Evolutionary conservation across 2,329 filamentous ascomycete genomes (phyloP).

Genomic region (Xylariomycetidae sp.): DNA sequence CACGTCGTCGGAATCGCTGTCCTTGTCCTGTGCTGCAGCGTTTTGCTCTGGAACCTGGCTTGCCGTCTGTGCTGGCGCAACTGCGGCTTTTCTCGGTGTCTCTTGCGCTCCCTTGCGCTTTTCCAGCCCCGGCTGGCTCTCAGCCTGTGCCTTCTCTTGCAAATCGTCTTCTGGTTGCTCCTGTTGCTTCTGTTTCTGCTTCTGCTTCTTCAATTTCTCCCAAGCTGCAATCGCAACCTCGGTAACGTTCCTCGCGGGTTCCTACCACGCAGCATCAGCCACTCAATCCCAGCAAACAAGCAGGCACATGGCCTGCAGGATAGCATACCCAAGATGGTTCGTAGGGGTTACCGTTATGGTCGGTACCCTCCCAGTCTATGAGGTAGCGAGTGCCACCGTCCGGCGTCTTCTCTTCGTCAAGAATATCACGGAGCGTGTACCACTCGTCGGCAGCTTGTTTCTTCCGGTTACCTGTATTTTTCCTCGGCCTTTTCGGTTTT

Average conservation of each 20-base stretch:
- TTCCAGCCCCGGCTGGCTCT: too few relatives aligned
- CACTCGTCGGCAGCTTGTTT: conserved; percentile 11
- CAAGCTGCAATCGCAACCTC: conserved; percentile 18
- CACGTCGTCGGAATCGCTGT: too few relatives aligned
- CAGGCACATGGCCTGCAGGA: not conserved
- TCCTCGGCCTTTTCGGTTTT: conserved; percentile 1
- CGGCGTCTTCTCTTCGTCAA: conserved; percentile 29
- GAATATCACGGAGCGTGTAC: conserved; percentile 29
- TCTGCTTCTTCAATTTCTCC: conserved; percentile 13
- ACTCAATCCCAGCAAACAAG: conserved; percentile 1
- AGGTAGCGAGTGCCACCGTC: conserved; percentile 35
- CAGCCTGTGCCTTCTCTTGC: not conserved
- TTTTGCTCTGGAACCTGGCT: too few relatives aligned
- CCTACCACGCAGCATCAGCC: conserved; percentile 15
- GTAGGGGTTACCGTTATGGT: conserved; percentile 43
- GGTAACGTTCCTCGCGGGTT: conserved; percentile 20
- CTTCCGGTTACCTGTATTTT: conserved; percentile 7
- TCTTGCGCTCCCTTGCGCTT: too few relatives aligned
- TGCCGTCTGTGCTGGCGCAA: too few relatives aligned
- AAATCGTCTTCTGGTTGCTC: conserved; percentile 4
- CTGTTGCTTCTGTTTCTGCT: conserved; percentile 2
- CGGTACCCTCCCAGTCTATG: conserved; percentile 49
- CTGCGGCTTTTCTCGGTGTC: too few relatives aligned
- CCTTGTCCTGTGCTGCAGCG: too few relatives aligned
- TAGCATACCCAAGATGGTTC: conserved; percentile 44